Conservation (phyloP, 2,329 filamentous ascomycete species). For the Hypoxylon rubiginosum region DNA sequence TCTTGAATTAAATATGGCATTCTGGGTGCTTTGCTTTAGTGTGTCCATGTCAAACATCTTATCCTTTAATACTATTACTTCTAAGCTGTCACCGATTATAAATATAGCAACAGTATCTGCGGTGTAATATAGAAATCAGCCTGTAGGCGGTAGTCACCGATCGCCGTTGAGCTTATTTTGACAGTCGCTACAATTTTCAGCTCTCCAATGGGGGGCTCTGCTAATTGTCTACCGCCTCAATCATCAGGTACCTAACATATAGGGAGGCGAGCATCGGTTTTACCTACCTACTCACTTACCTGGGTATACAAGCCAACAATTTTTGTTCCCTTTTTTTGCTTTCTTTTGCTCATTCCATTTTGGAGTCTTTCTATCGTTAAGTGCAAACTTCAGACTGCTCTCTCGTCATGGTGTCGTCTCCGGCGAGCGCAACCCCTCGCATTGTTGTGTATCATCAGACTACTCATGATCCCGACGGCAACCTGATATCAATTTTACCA, state of each 20-base stretch:
- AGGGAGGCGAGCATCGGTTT: not conserved
- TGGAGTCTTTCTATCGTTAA: not conserved
- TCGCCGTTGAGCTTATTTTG: conserved; percentile 26
- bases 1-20: too few species aligned
- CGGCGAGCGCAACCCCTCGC: conserved; percentile 43
- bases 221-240: conserved; percentile 1
- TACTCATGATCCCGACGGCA: conserved; percentile 56
- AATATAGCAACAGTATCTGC: not conserved
- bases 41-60: too few species aligned
- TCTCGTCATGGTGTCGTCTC: conserved; percentile 39
- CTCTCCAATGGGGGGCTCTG: not conserved
- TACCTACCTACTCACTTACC: not conserved
- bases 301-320: not conserved
- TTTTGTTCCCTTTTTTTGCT: not conserved
- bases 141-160: conserved; percentile 7
- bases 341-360: not conserved
- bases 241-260: not conserved
- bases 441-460: conserved; percentile 57
- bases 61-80: not conserved
- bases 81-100: not conserved
- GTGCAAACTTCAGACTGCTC: not conserved
- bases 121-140: not conserved
- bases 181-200: conserved; percentile 18
- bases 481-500: conserved; percentile 58
- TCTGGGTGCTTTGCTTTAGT: too few species aligned